These are phyloP conservation scores for Bacterosira constricta DNA, from an alignment of 108 stramenopile species.

Conservation along the genomic window DNA sequence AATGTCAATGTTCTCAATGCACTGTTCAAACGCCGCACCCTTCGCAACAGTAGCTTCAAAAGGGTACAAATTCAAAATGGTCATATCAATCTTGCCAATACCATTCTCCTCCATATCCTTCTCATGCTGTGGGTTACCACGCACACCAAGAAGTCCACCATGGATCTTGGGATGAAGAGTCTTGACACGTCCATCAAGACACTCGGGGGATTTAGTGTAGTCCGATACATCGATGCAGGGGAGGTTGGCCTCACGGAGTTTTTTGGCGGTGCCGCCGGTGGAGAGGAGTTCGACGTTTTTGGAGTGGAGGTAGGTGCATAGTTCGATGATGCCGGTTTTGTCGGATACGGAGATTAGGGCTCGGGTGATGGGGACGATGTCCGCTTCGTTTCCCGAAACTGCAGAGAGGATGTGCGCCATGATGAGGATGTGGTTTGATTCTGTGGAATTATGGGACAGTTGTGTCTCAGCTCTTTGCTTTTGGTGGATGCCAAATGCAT, in stretches of 20 bases:
- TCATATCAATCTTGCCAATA: constrained; percentile 95
- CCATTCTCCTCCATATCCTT: constrained; percentile 87
- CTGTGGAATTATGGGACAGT: no score
- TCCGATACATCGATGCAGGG: constrained; percentile 90
- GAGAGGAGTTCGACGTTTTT: constrained; percentile 92
- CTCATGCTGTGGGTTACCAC: constrained; percentile 93
- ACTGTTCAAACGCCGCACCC: constrained; percentile 91
- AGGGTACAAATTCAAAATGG: constrained; percentile 97
- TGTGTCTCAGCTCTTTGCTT: no score
- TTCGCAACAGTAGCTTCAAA: constrained; percentile 93
- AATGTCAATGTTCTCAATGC: constrained; percentile 99
- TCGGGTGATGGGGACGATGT: constrained; percentile 85
- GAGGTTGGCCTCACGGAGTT: constrained; percentile 86
- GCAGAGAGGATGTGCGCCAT: constrained; percentile 56
- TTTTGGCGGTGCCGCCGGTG: constrained; percentile 96
- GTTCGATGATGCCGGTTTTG: constrained; percentile 95
- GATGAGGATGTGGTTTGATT: no score
- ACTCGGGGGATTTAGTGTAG: constrained; percentile 93
- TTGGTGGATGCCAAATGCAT: no score
- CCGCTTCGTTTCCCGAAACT: constrained; percentile 57
- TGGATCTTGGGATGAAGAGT: constrained; percentile 98
- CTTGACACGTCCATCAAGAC: constrained; percentile 98
- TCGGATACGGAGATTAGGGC: constrained; percentile 96
- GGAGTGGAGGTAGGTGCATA: constrained; percentile 80
- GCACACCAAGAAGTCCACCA: constrained; percentile 93